Evolutionary conservation across 257 asterid species (phyloP), one percentile per base, ranked within the genome.

Genomic region (Salvia rosmarinus): DNA sequence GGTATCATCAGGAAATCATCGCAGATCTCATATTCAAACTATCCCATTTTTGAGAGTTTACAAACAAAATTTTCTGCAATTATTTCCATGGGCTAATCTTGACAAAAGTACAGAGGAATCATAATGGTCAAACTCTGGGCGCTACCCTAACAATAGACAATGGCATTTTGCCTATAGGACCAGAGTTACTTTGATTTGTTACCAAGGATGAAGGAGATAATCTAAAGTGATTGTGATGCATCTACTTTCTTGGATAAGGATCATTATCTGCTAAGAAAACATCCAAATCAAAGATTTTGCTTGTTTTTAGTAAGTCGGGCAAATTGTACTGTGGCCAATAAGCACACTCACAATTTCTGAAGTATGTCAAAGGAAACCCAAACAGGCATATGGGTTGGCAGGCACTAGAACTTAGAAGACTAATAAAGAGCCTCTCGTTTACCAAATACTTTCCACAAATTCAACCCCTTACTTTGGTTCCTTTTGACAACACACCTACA

Each of bases 61-160:
- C 17, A 8, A 68, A 68, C n/a, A 49, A 16, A 0, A 30, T 14
- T 49, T n/a, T 47, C 49, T 16, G 49, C 14, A 44, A 50, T 67
- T 40, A 63, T 19, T 47, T 30, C 35, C 28, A 32, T 16, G 10
- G 9, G 54, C 9, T 54, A 39, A 55, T 39, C 19, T 39, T 9
- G 44, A 19, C 4, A 6, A 25, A 17, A n/a, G 43, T 13, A 20
- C 6, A 52, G 6, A 14, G 1, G 12, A 2, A 25, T 4, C 16
- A 46, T 21, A 12, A 65, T 46, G 44, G 28, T 46, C 9, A 28
- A 13, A 3, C 9, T 46, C 17, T n/a, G 39, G 40, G 17, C 30
- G 72, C 49, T 21, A 34, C 37, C 32, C 64, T 19, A 11, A 69
- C 20, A 19, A 55, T 42, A 56, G 49, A 50, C 5, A 52, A 68